These are phyloP conservation scores for Berberis vulgaris DNA, from an alignment of 164 flowering plant genomes.

Conservation along the genomic window DNA sequence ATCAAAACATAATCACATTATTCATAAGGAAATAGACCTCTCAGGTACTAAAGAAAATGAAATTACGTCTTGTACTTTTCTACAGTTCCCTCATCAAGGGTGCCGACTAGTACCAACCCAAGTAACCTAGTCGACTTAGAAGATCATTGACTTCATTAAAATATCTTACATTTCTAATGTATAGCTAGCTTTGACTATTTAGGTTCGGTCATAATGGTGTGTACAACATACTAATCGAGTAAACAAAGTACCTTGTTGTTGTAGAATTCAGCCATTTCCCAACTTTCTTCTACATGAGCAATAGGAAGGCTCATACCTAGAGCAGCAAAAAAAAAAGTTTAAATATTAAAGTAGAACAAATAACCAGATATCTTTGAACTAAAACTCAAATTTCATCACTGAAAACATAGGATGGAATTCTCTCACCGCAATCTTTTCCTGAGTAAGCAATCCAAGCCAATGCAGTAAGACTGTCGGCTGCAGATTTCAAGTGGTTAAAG, in stretches of 20 bases:
- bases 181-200: too few species aligned
- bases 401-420: not conserved
- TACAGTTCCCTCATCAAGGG: too few species aligned
- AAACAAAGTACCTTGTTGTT: slow-evolving; percentile 56
- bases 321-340: slow-evolving; percentile 1
- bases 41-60: too few species aligned
- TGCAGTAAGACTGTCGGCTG: slow-evolving; percentile 83
- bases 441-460: slow-evolving; percentile 93
- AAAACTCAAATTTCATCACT: not conserved
- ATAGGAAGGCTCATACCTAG: slow-evolving; percentile 97
- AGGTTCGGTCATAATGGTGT: too few species aligned
- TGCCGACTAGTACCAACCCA: too few species aligned
- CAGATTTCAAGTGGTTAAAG: slow-evolving; percentile 79
- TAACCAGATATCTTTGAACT: not conserved
- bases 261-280: slow-evolving; percentile 98
- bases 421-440: slow-evolving; percentile 92
- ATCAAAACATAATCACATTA: too few species aligned
- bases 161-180: too few species aligned
- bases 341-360: not conserved
- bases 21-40: too few species aligned
- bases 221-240: not conserved
- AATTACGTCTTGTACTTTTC: too few species aligned
- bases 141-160: too few species aligned
- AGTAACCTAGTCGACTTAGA: too few species aligned
- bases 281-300: slow-evolving; percentile 99